These are phyloP conservation scores for Solanum ahanhuiri DNA, from an alignment of 257 asterid genomes.

Conservation along the genomic window DNA sequence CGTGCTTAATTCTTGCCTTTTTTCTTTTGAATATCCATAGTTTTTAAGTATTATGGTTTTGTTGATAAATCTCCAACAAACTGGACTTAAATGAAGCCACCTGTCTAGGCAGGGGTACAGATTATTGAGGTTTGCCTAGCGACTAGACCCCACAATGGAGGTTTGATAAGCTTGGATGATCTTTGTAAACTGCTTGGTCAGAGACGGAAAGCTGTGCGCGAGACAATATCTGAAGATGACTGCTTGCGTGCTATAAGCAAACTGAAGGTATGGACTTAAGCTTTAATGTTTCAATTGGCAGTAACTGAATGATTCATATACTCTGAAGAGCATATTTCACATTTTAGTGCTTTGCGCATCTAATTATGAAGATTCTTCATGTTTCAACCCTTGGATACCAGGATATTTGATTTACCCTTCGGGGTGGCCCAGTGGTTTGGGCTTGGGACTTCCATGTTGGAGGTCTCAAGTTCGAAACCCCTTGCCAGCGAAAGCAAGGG, in stretches of 20 bases:
- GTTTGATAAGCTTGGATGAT: constrained; percentile 89
- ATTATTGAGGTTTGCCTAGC: constrained; percentile 88
- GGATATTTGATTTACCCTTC: too few relatives aligned
- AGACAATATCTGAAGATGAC: constrained; percentile 85
- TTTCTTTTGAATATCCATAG: not conserved
- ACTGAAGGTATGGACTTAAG: constrained; percentile 53
- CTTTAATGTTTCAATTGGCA: not conserved
- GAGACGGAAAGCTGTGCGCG: constrained; percentile 80
- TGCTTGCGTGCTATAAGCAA: constrained; percentile 97
- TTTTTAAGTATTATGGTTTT: not conserved
- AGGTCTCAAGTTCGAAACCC: too few relatives aligned
- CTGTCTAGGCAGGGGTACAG: constrained; percentile 86
- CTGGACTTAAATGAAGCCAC: not conserved
- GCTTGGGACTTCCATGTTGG: too few relatives aligned
- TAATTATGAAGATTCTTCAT: too few relatives aligned
- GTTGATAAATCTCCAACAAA: not conserved
- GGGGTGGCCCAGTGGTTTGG: too few relatives aligned
- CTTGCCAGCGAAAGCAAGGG: too few relatives aligned
- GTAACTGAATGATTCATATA: not conserved
- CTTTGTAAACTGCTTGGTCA: constrained; percentile 69
- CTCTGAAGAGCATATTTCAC: too few relatives aligned
- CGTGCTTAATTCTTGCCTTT: not conserved
- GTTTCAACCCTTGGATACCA: too few relatives aligned
- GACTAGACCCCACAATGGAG: constrained; percentile 83
- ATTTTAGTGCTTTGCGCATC: too few relatives aligned